These are phyloP conservation scores for Aspergillus egyptiacus DNA, from an alignment of 495 filamentous ascomycete species.

Conservation along the genomic window DNA sequence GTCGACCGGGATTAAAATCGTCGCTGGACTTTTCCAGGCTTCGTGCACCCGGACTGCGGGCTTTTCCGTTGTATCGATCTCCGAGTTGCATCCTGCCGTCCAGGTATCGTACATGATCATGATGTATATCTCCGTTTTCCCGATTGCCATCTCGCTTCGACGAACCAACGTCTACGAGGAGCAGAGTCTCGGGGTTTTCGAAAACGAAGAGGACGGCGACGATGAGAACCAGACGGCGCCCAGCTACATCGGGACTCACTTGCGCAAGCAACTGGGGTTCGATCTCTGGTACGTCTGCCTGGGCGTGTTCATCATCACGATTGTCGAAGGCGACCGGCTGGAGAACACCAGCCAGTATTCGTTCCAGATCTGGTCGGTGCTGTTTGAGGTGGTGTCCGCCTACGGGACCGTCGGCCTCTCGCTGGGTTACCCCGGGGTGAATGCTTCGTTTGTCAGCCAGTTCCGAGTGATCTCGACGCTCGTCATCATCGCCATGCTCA, in stretches of 20 bases:
- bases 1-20: conserved; percentile 61
- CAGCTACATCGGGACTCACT: conserved; percentile 80
- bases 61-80: conserved; percentile 71
- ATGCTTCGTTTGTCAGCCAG: conserved; percentile 73
- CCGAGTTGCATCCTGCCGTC: conserved; percentile 77
- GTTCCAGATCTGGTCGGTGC: conserved; percentile 73
- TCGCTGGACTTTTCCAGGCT: conserved; percentile 86
- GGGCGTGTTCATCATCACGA: conserved; percentile 80
- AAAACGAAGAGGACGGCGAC: conserved; percentile 37
- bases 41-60: conserved; percentile 82
- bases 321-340: conserved; percentile 66
- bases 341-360: conserved; percentile 48
- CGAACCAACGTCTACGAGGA: conserved; percentile 97
- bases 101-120: conserved; percentile 95
- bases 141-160: conserved; percentile 88
- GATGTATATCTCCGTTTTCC: conserved; percentile 99
- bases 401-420: conserved; percentile 93
- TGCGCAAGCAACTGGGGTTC: conserved; percentile 85
- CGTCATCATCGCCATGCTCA: conserved; percentile 87
- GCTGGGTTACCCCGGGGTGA: conserved; percentile 68
- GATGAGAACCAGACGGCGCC: conserved; percentile 51
- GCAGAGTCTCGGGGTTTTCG: conserved; percentile 79
- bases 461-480: conserved; percentile 81
- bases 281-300: conserved; percentile 93
- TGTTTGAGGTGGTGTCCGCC: conserved; percentile 88